These are phyloP conservation scores for Penicillium sp. DNA, from an alignment of 2,329 filamentous ascomycete genomes.

Conservation along the genomic window DNA sequence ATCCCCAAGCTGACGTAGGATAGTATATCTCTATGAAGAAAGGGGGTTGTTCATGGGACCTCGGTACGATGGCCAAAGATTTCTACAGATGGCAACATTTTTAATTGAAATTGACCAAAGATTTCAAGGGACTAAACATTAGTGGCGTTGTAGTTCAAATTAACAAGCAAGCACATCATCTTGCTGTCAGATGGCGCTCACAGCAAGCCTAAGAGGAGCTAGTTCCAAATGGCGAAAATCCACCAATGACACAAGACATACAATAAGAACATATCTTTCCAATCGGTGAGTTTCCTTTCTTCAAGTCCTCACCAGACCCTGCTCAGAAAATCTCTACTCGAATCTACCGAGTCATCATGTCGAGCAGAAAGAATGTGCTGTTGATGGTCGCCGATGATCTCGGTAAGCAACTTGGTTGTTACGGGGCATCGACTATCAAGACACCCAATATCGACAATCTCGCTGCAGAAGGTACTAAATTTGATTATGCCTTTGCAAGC, in stretches of 20 bases:
- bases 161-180: neutral
- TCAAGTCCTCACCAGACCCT: neutral
- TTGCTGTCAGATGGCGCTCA: neutral
- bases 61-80: neutral
- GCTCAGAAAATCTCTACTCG: neutral
- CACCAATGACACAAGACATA: neutral
- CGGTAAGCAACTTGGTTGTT: conserved; percentile 40
- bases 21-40: neutral
- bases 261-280: neutral
- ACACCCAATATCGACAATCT: conserved; percentile 47
- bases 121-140: neutral
- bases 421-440: conserved; percentile 23
- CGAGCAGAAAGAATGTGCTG: conserved; percentile 34
- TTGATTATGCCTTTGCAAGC: conserved; percentile 30
- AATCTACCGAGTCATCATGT: neutral
- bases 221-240: neutral
- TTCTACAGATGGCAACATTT: neutral
- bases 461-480: conserved; percentile 37
- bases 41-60: neutral
- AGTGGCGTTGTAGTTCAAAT: neutral
- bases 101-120: neutral
- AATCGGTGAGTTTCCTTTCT: neutral
- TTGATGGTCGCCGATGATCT: conserved; percentile 47
- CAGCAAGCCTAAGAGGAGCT: neutral
- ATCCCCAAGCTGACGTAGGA: neutral